A percentile compares a stretch with the other conserved stretches of the same genome.
These are phyloP conservation scores for Funneliformis geosporum DNA, from an alignment of 192 early-diverging fungal species.

Conservation along the genomic window DNA sequence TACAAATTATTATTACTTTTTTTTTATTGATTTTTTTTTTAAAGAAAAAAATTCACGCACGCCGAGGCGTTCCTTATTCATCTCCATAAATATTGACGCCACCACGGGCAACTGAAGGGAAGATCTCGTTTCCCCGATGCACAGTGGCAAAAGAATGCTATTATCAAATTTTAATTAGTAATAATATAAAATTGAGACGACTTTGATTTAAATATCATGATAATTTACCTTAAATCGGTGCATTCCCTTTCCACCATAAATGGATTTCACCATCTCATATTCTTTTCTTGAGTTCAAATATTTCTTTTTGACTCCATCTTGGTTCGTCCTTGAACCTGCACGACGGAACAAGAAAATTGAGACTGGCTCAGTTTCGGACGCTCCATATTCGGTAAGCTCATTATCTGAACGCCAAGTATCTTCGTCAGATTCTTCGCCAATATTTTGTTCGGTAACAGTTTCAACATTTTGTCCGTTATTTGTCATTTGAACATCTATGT, in stretches of 20 bases:
- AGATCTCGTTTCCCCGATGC: not conserved
- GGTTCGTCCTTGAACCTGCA: not conserved
- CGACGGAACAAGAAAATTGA: not conserved
- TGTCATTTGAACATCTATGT: not conserved
- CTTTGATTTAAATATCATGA: not conserved
- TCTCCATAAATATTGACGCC: too few relatives aligned
- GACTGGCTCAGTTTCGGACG: not conserved
- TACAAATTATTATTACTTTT: too few relatives aligned
- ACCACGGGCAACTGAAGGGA: too few relatives aligned
- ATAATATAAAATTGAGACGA: not conserved
- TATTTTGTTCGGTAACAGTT: not conserved
- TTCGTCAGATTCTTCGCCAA: conserved; percentile 5
- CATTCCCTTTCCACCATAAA: not conserved
- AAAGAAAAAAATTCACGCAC: too few relatives aligned
- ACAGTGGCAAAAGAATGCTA: not conserved
- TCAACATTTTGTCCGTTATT: not conserved
- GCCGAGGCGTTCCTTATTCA: too few relatives aligned
- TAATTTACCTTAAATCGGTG: conserved; percentile 1
- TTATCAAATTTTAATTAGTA: not conserved
- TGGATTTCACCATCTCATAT: not conserved
- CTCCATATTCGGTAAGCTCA: not conserved
- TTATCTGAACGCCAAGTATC: conserved; percentile 5
- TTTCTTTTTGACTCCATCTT: conserved; percentile 1
- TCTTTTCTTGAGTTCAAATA: conserved; percentile 19
- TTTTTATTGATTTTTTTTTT: too few relatives aligned